Percentiles rank a stretch among this genome's conserved stretches.
These are phyloP conservation scores for Ustilago lituana DNA, from an alignment of 1,284 basidiomycete genomes.

Conservation along the genomic window DNA sequence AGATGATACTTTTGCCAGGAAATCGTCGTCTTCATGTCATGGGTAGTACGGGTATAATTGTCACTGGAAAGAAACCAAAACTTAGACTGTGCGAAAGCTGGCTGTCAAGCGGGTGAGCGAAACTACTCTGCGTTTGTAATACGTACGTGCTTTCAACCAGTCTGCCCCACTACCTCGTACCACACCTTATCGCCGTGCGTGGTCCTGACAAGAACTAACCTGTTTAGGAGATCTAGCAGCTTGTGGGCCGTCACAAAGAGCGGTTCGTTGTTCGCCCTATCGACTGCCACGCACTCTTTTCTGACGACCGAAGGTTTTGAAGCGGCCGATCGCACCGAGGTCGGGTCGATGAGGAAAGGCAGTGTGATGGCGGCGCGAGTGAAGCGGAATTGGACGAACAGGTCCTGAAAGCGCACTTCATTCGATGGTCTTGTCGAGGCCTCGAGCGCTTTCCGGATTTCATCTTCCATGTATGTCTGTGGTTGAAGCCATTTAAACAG, in stretches of 20 bases:
- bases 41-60: too few relatives aligned
- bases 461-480: slow-evolving; percentile 42
- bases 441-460: slow-evolving; percentile 26
- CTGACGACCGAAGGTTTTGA: slow-evolving; percentile 13
- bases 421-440: background rate
- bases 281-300: slow-evolving; percentile 23
- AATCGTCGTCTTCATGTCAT: background rate
- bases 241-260: slow-evolving; percentile 31
- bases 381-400: slow-evolving; percentile 34
- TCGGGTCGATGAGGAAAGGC: slow-evolving; percentile 16
- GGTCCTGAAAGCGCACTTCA: slow-evolving; percentile 18
- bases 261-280: slow-evolving; percentile 19
- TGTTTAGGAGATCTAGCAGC: slow-evolving; percentile 16
- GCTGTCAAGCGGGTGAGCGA: too few relatives aligned
- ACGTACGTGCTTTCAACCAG: too few relatives aligned
- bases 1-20: background rate
- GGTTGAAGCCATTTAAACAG: slow-evolving; percentile 48
- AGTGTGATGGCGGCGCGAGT: slow-evolving; percentile 32
- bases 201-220: slow-evolving; percentile 31
- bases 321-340: background rate
- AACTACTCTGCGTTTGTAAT: too few relatives aligned
- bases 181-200: slow-evolving; percentile 8
- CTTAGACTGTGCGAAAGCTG: too few relatives aligned
- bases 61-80: too few relatives aligned
- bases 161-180: slow-evolving; percentile 34